Conservation (phyloP, 345 rosid species). For the Nasturtium officinale region DNA sequence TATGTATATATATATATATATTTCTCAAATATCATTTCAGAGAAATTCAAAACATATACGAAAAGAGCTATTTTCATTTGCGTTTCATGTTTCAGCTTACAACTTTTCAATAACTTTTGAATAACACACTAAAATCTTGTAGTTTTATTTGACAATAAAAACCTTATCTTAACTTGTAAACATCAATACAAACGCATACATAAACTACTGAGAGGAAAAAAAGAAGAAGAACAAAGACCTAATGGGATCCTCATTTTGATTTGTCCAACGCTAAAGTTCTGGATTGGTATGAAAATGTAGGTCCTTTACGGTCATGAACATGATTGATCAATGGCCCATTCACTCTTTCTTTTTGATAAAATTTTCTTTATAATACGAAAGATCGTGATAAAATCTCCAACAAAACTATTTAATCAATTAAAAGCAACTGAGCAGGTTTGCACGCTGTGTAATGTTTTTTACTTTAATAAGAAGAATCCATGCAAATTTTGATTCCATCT, state of each 20-base stretch:
- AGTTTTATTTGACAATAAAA: not conserved
- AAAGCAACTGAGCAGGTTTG: conserved; percentile 2
- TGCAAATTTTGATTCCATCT: conserved; percentile 9
- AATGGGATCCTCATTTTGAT: conserved; percentile 14
- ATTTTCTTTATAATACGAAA: not conserved
- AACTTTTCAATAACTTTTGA: not conserved
- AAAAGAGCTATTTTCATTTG: not conserved
- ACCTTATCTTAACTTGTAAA: not conserved
- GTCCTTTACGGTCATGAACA: conserved; percentile 26
- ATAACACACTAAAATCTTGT: not conserved
- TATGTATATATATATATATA: not conserved
- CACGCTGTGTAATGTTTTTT: conserved; percentile 13
- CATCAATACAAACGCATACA: conserved; percentile 2
- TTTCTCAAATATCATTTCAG: not conserved
- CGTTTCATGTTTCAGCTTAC: conserved; percentile 7
- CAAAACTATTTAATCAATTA: not conserved
- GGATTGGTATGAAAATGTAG: conserved; percentile 37
- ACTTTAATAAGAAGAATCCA: conserved; percentile 12
- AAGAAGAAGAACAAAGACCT: not conserved
- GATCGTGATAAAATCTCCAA: conserved; percentile 3
- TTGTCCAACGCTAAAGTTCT: conserved; percentile 30
- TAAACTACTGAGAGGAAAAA: not conserved
- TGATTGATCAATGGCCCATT: conserved; percentile 34
- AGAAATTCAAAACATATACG: not conserved
- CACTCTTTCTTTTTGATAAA: not conserved